phyloP scores from a whole-genome alignment of 2,329 filamentous ascomycete species.

The Diaporthe sp. region DNA sequence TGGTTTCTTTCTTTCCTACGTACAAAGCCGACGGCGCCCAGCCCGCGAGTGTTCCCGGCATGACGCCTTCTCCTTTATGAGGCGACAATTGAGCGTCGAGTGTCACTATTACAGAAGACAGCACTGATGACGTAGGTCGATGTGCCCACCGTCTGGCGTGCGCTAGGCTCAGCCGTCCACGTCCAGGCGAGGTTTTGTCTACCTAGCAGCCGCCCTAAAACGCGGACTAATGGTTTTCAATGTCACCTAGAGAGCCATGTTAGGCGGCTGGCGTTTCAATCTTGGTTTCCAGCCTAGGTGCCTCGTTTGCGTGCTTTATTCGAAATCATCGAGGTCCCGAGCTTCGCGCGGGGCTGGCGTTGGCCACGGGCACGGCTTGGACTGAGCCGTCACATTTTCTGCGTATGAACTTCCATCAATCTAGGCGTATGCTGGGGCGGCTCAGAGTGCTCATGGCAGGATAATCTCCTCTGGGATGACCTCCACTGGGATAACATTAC shows the following conservation, averaged over 20 bases:
- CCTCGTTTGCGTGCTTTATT: background rate
- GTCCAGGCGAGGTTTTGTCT: background rate
- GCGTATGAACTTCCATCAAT: too few species aligned
- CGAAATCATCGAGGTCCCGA: background rate
- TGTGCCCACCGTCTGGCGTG: background rate
- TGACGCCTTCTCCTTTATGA: slow-evolving; percentile 9
- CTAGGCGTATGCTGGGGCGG: background rate
- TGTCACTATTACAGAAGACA: background rate
- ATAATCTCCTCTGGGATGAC: background rate
- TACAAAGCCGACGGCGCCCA: background rate
- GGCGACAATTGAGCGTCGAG: background rate
- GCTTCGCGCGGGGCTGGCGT: background rate
- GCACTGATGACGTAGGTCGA: background rate
- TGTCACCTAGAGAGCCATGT: background rate
- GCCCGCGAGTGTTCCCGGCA: background rate
- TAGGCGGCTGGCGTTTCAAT: background rate
- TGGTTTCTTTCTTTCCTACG: background rate
- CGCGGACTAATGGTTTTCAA: slow-evolving; percentile 3
- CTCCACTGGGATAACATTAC: background rate
- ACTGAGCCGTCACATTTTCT: background rate
- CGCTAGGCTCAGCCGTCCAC: background rate
- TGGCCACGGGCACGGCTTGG: background rate
- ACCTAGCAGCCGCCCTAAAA: slow-evolving; percentile 4
- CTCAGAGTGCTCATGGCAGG: background rate
- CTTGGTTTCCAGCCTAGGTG: background rate